Evolutionary conservation across 2,329 filamentous ascomycete species (phyloP), one percentile per base, ranked within the genome.

Genomic region (Corinectria fuckeliana): DNA sequence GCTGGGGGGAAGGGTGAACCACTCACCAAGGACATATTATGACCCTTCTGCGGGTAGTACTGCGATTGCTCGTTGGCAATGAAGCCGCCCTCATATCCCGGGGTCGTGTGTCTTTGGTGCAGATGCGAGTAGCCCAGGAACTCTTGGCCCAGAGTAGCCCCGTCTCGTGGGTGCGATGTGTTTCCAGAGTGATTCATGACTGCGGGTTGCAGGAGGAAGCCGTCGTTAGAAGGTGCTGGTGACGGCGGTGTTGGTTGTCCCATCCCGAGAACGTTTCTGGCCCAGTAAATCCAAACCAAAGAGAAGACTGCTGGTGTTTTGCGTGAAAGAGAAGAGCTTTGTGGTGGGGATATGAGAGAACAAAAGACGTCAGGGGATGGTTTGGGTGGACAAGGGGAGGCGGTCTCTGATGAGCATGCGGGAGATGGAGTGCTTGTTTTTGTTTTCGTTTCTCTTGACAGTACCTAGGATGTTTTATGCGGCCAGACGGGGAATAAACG

Each of bases 201-300:
- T 34, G 34, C 18, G 49, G 61, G 39, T 3, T 56, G 50, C 47
- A 49, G 58, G 56, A 68, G 52, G 28, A 62, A 56, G 38, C 62
- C 65, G 54, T 64, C 64, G 50, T 58, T 60, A 48, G 78, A 80
- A 18, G 77, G 77, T 53, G 79, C 77, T 58, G 83, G 82, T 20
- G 82, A 83, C 41, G 77, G 78, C 32, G 80, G 76, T 42, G 74
- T 70, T 52, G 70, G 71, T 53, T 72, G 75, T 60, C 74, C 76
- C 80, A 82, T 75, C 23, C 66, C 62, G 55, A 30, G 44, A 41
- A 18, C 48, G 38, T 55, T 58, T 55, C 41, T 62, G 26, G 28
- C 28, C 39, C 36, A 50, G 11, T 20, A 20, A 42, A 30, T 28
- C 49, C 23, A 13, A 41, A 34, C 25, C 7, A 26, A 51, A n/a